Percentiles rank a stretch among this genome's conserved stretches.
These are phyloP conservation scores for Pichia sp. DNA, from an alignment of 1,139 yeast species.

Conservation along the genomic window DNA sequence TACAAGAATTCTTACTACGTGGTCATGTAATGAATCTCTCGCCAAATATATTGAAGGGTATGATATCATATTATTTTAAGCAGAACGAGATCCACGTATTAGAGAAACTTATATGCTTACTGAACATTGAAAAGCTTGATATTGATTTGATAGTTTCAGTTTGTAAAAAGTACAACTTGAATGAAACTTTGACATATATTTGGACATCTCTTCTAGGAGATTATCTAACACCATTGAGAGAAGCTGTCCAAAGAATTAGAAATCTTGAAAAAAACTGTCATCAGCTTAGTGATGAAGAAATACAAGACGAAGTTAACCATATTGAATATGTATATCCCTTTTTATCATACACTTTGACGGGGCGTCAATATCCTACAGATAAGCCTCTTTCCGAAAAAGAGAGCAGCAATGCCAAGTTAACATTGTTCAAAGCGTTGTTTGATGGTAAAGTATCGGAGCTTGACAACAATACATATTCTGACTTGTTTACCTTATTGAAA, in stretches of 20 bases:
- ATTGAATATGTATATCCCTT: conserved; percentile 46
- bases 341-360: conserved; percentile 62
- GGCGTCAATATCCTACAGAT: conserved; percentile 73
- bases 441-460: conserved; percentile 37
- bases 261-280: conserved; percentile 11
- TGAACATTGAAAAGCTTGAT: conserved; percentile 63
- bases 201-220: conserved; percentile 64
- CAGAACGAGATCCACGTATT: conserved; percentile 39
- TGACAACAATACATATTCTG: conserved; percentile 49
- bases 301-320: conserved; percentile 15
- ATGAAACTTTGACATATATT: conserved; percentile 58
- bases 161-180: conserved; percentile 46
- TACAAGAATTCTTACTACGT: conserved; percentile 46
- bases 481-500: conserved; percentile 42
- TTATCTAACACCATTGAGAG: conserved; percentile 58
- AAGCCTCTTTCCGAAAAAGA: conserved; percentile 32
- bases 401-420: conserved; percentile 35
- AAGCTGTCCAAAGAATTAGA: conserved; percentile 40
- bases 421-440: conserved; percentile 50
- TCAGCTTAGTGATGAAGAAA: conserved; percentile 4
- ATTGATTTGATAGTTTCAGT: conserved; percentile 60
- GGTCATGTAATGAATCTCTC: conserved; percentile 45
- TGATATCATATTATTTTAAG: conserved; percentile 46
- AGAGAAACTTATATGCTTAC: conserved; percentile 57
- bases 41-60: conserved; percentile 51